Percentiles rank a stretch among this genome's conserved stretches.
Evolutionary conservation across 208 protist species (phyloP).

Genomic region (Endotrypanum monterogeii): DNA sequence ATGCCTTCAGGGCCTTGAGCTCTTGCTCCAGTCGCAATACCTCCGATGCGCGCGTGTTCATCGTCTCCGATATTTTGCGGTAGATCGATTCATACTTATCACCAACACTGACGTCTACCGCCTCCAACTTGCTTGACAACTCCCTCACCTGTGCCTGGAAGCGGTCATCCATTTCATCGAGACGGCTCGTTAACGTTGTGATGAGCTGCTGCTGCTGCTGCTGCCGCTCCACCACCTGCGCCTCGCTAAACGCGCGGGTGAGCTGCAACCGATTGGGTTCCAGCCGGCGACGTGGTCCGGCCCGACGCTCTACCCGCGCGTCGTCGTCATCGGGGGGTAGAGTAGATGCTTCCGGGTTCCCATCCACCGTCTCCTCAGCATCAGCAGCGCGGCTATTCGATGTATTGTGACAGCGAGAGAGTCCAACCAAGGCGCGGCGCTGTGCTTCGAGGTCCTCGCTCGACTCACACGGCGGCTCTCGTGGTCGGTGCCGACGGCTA

Average conservation of each 20-base stretch:
- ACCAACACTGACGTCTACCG: slow-evolving; percentile 8
- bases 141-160: slow-evolving; percentile 21
- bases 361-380: not conserved
- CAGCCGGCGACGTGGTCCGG: slow-evolving; percentile 9
- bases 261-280: slow-evolving; percentile 10
- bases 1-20: slow-evolving; percentile 13
- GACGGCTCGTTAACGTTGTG: slow-evolving; percentile 47
- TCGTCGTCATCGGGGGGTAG: not conserved
- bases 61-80: slow-evolving; percentile 13
- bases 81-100: slow-evolving; percentile 13
- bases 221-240: slow-evolving; percentile 17
- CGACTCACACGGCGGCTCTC: not conserved
- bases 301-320: not conserved
- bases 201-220: slow-evolving; percentile 66
- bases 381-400: not conserved
- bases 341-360: not conserved
- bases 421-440: slow-evolving; percentile 15
- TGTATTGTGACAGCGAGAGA: not conserved
- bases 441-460: slow-evolving; percentile 2
- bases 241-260: slow-evolving; percentile 10
- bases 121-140: slow-evolving; percentile 18
- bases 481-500: slow-evolving; percentile 12
- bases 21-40: slow-evolving; percentile 17
- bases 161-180: slow-evolving; percentile 44
- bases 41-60: not conserved